phyloP scores from a whole-genome alignment of 805 yeast genomes.

The Blastobotrys robertii region DNA sequence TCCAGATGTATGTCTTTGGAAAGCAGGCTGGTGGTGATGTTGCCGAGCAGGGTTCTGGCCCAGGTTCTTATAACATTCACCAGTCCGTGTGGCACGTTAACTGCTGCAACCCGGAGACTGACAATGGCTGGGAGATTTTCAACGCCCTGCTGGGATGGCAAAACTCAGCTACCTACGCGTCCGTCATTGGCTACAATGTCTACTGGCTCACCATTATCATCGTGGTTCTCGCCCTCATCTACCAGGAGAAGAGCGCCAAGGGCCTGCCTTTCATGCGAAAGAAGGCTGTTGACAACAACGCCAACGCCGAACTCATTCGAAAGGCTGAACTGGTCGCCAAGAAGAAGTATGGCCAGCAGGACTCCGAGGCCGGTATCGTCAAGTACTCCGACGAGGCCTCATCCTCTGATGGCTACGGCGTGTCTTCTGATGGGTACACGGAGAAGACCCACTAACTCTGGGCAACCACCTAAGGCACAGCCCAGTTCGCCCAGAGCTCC shows the following conservation, averaged over 20 bases:
- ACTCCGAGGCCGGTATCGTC: constrained; percentile 1
- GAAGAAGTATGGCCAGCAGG: constrained; percentile 6
- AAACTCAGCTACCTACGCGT: constrained; percentile 89
- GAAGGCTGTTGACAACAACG: constrained; percentile 24
- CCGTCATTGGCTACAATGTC: constrained; percentile 76
- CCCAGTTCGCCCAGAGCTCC: too few species aligned
- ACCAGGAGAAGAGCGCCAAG: constrained; percentile 77
- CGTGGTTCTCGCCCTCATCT: constrained; percentile 52
- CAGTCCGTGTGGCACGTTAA: constrained; percentile 90
- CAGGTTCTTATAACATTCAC: constrained; percentile 82
- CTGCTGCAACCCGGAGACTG: constrained; percentile 90
- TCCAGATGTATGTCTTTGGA: constrained; percentile 60
- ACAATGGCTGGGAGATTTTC: constrained; percentile 95
- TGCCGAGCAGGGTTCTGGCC: constrained; percentile 84
- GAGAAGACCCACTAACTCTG: too few species aligned
- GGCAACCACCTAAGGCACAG: too few species aligned
- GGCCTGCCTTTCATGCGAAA: constrained; percentile 56
- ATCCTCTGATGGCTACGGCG: too few species aligned
- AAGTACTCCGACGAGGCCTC: neutral
- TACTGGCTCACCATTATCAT: constrained; percentile 72
- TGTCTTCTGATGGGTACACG: too few species aligned
- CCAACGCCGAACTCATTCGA: constrained; percentile 15
- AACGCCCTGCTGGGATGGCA: constrained; percentile 96
- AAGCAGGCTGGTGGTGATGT: constrained; percentile 85
- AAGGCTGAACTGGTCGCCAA: constrained; percentile 16